These are phyloP conservation scores for Barbarea vulgaris DNA, from an alignment of 345 rosid species.

Conservation along the genomic window DNA sequence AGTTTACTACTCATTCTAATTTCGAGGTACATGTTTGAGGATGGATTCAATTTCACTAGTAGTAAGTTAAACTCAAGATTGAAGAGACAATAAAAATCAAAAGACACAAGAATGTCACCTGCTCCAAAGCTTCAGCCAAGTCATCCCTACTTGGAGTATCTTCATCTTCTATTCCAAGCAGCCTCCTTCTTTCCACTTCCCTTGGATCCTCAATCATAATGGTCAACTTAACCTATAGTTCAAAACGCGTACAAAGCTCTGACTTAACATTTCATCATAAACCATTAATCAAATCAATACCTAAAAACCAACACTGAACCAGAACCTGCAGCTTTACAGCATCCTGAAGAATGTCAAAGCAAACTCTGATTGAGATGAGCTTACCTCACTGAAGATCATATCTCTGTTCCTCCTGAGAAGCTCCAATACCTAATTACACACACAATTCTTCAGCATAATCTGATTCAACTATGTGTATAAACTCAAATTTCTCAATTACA, in stretches of 20 bases:
- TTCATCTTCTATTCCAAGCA: conserved; percentile 80
- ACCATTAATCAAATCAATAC: background rate
- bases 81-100: background rate
- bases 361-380: background rate
- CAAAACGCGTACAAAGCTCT: background rate
- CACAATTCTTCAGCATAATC: background rate
- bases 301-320: background rate
- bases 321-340: background rate
- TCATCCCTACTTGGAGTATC: conserved; percentile 86
- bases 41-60: background rate
- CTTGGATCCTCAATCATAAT: conserved; percentile 91
- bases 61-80: background rate
- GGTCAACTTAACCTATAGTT: conserved; percentile 71
- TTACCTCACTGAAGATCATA: conserved; percentile 87
- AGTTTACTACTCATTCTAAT: background rate
- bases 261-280: background rate
- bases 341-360: background rate
- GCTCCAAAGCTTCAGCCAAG: conserved; percentile 75
- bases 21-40: conserved; percentile 3
- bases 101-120: conserved; percentile 45
- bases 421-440: conserved; percentile 70
- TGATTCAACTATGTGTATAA: background rate
- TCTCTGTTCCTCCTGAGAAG: conserved; percentile 86
- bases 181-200: conserved; percentile 79
- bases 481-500: background rate